Percentiles rank a stretch among this genome's conserved stretches.
phyloP scores from a whole-genome alignment of 306 rosid species.

The Vachellia pachyceras region DNA sequence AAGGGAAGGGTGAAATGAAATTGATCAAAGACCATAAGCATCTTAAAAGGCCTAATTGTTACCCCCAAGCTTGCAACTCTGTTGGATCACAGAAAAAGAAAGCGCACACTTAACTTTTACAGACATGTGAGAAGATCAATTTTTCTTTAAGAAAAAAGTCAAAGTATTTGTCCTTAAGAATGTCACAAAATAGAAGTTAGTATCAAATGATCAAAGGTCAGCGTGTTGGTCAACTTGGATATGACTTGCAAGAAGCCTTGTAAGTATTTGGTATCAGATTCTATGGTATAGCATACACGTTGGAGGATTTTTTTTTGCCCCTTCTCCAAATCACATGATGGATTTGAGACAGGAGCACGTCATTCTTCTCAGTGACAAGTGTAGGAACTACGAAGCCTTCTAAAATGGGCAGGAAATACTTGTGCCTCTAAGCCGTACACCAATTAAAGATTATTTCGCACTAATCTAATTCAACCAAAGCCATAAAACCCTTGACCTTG shows the following conservation, averaged over 20 bases:
- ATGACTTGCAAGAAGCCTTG: not conserved
- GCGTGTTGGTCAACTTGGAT: not conserved
- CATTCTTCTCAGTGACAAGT: not conserved
- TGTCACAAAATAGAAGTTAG: not conserved
- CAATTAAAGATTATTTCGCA: not conserved
- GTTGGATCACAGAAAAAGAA: not conserved
- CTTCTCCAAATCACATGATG: not conserved
- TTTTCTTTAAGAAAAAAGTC: not conserved
- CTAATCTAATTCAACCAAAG: not conserved
- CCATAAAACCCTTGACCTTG: not conserved
- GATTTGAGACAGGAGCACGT: not conserved
- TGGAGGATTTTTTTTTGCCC: not conserved
- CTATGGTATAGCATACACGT: not conserved
- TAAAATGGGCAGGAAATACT: not conserved
- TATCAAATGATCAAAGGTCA: not conserved
- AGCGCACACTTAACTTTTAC: not conserved
- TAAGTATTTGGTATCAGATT: not conserved
- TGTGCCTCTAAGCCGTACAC: not conserved
- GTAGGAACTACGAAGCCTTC: constrained; percentile 2
- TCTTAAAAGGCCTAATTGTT: not conserved
- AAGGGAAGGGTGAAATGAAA: not conserved
- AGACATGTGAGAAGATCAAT: not conserved
- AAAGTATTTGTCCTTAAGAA: not conserved
- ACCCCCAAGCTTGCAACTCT: not conserved
- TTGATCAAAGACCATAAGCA: not conserved